Conservation (phyloP, 1,284 basidiomycete genomes). For the Rhizopogon parksii region DNA sequence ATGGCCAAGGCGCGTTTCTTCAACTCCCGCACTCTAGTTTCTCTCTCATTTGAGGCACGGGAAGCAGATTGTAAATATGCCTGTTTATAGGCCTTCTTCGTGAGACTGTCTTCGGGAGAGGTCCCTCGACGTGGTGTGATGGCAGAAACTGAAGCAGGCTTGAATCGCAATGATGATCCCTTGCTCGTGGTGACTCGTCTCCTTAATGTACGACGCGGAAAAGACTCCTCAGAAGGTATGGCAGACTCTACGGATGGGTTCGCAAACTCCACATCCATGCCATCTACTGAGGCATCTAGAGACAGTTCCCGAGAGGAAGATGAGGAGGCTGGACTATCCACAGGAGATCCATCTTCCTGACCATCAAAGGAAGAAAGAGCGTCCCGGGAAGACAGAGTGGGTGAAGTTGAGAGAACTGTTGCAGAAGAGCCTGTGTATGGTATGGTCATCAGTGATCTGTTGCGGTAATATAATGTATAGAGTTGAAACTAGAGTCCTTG, state of each 20-base stretch:
- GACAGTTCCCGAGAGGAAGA: slow-evolving; percentile 28
- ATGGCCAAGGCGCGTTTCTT: slow-evolving; percentile 41
- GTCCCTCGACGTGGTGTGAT: slow-evolving; percentile 7
- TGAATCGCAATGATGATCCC: slow-evolving; percentile 21
- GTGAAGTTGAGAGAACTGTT: slow-evolving; percentile 15
- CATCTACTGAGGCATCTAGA: slow-evolving; percentile 19
- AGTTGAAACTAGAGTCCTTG: neutral
- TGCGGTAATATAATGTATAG: slow-evolving; percentile 3
- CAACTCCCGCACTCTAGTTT: slow-evolving; percentile 29
- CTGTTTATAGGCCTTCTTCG: slow-evolving; percentile 24
- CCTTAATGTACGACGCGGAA: slow-evolving; percentile 24
- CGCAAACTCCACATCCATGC: slow-evolving; percentile 19
- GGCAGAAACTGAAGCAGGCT: slow-evolving; percentile 14
- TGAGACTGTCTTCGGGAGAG: slow-evolving; percentile 24
- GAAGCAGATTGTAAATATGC: slow-evolving; percentile 10
- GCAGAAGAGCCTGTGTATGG: slow-evolving; percentile 16
- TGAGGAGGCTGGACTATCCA: slow-evolving; percentile 25
- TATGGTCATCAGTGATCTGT: neutral
- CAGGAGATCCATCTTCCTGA: slow-evolving; percentile 23
- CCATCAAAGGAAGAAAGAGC: slow-evolving; percentile 25
- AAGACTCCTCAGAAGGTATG: slow-evolving; percentile 16
- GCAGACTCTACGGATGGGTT: slow-evolving; percentile 26
- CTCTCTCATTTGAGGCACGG: slow-evolving; percentile 24
- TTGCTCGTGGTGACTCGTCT: slow-evolving; percentile 15
- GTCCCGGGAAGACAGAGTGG: slow-evolving; percentile 27